These are phyloP conservation scores for Penicillium egyptiacum DNA, from an alignment of 495 filamentous ascomycete genomes.

Conservation along the genomic window DNA sequence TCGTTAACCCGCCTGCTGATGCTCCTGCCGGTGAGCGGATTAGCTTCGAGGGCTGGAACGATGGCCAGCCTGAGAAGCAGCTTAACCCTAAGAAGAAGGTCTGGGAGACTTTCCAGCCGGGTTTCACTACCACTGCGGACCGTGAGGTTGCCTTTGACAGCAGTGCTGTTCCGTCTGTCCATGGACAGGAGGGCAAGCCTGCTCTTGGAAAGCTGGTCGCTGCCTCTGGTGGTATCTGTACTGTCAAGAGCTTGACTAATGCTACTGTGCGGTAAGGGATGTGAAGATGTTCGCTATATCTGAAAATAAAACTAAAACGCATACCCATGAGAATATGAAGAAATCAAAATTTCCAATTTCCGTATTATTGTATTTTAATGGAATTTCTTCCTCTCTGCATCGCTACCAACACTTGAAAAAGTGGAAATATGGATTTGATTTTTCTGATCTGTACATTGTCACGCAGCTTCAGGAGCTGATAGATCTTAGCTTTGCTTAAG, in stretches of 20 bases:
- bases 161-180: conserved; percentile 57
- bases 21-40: conserved; percentile 81
- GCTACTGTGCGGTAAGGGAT: conserved; percentile 61
- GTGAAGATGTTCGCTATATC: conserved; percentile 6
- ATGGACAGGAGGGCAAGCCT: conserved; percentile 61
- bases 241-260: conserved; percentile 68
- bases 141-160: conserved; percentile 79
- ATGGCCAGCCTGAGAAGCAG: conserved; percentile 82
- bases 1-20: conserved; percentile 81
- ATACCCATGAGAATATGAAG: conserved; percentile 36
- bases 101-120: conserved; percentile 93
- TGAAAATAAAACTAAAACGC: conserved; percentile 27
- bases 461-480: not conserved
- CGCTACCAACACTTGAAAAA: not conserved
- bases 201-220: conserved; percentile 69
- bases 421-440: not conserved
- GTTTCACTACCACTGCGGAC: conserved; percentile 79
- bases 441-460: conserved; percentile 7
- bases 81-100: conserved; percentile 99
- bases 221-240: conserved; percentile 69
- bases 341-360: conserved; percentile 19
- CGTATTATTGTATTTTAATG: conserved; percentile 1
- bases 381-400: not conserved
- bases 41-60: conserved; percentile 87
- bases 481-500: conserved; percentile 5